phyloP scores from a whole-genome alignment of 148 eudicot genomes.

The Pouteria glomerata region DNA sequence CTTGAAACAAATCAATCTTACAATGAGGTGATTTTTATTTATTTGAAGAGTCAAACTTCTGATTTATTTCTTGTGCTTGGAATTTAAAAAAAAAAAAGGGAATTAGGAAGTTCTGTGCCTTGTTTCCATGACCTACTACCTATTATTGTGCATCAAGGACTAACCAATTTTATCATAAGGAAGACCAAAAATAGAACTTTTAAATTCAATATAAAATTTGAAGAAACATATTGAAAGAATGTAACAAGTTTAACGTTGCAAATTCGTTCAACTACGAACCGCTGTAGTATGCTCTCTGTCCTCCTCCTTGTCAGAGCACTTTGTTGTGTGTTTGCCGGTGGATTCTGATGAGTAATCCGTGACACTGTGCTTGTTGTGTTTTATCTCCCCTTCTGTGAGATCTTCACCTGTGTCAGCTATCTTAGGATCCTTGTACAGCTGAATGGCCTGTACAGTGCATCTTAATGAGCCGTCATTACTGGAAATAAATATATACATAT shows the following conservation, averaged over 20 bases:
- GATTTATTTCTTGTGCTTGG: not conserved
- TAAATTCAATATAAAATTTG: not conserved
- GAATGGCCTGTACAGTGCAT: not conserved
- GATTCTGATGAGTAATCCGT: constrained; percentile 5
- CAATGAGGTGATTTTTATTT: not conserved
- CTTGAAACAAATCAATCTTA: not conserved
- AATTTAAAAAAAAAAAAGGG: too few species aligned
- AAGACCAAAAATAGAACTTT: not conserved
- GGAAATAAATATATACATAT: too few species aligned
- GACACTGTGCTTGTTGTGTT: not conserved
- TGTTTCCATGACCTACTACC: not conserved
- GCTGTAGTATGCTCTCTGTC: not conserved
- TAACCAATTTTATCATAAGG: not conserved
- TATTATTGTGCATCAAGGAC: too few species aligned
- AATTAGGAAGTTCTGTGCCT: not conserved
- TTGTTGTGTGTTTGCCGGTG: not conserved
- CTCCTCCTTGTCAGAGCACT: not conserved
- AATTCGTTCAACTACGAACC: not conserved
- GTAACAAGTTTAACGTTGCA: not conserved
- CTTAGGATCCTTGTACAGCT: not conserved
- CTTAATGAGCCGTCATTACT: not conserved
- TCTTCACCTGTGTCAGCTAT: not conserved
- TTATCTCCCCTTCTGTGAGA: not conserved
- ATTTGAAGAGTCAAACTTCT: not conserved
- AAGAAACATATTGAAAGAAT: not conserved